Conservation (phyloP, 192 early-diverging fungal genomes). For the Pilaira anomala region DNA sequence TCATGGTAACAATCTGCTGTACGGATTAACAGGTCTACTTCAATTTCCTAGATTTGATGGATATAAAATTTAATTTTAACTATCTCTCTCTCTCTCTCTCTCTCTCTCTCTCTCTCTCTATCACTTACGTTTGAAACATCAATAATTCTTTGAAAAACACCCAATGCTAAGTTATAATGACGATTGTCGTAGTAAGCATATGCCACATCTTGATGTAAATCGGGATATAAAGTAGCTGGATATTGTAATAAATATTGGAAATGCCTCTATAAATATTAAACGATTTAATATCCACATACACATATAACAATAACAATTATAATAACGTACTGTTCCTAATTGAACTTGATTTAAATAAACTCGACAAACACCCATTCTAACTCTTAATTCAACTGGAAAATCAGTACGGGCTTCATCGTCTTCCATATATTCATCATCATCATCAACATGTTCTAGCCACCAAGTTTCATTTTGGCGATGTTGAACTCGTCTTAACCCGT, state of each 20-base stretch:
- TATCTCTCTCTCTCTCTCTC: no score
- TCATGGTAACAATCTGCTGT: conserved; percentile 62
- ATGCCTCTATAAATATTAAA: conserved; percentile 54
- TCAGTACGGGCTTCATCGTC: conserved; percentile 14
- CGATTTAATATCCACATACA: conserved; percentile 11
- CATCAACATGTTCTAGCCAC: conserved; percentile 69
- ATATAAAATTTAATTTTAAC: no score
- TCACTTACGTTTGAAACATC: conserved; percentile 41
- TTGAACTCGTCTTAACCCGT: conserved; percentile 67
- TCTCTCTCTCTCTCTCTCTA: neutral
- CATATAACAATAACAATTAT: no score
- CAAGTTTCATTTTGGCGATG: conserved; percentile 57
- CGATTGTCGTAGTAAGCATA: conserved; percentile 67
- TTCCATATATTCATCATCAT: conserved; percentile 38
- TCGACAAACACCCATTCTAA: conserved; percentile 81
- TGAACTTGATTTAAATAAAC: conserved; percentile 65
- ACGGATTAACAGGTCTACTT: conserved; percentile 44
- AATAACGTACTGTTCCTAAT: conserved; percentile 55
- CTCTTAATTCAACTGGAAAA: conserved; percentile 83
- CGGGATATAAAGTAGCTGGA: conserved; percentile 52
- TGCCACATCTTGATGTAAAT: conserved; percentile 72
- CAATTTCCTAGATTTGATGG: conserved; percentile 26
- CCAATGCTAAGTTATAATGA: conserved; percentile 62
- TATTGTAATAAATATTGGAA: conserved; percentile 58
- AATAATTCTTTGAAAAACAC: conserved; percentile 52